These are phyloP conservation scores for Antrodiella citrinella DNA, from an alignment of 768 basidiomycete genomes.

Conservation along the genomic window DNA sequence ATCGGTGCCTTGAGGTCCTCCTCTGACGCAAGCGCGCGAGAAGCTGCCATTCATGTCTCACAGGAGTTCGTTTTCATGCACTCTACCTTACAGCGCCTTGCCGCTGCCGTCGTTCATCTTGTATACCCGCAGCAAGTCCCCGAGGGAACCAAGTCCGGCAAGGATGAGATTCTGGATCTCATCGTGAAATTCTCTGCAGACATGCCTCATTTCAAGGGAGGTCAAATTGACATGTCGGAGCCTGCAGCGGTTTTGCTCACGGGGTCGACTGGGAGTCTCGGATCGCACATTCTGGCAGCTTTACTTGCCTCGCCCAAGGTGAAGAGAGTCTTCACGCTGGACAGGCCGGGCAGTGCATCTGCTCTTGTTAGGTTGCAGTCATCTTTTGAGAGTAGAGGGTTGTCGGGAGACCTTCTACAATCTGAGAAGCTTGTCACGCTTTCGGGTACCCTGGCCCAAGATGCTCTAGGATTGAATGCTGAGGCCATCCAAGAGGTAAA, in stretches of 20 bases:
- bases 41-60: background rate
- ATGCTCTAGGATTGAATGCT: background rate
- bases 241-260: constrained; percentile 6
- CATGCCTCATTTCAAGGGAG: background rate
- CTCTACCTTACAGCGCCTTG: constrained; percentile 4
- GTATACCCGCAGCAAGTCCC: no score
- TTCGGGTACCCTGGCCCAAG: background rate
- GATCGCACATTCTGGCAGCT: constrained; percentile 8
- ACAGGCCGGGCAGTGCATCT: background rate
- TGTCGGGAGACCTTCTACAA: constrained; percentile 1
- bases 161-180: background rate
- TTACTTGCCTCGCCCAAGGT: constrained; percentile 1
- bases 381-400: constrained; percentile 1
- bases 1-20: background rate
- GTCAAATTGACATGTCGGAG: background rate
- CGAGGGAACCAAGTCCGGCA: background rate
- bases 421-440: background rate
- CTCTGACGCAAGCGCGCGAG: background rate
- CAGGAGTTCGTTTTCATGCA: constrained; percentile 6
- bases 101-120: background rate
- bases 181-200: constrained; percentile 4
- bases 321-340: constrained; percentile 2
- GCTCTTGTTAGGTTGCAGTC: background rate
- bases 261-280: constrained; percentile 9
- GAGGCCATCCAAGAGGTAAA: background rate